Base-by-base conservation (phyloP, 352 stramenopile genomes). In the Globisporangium irregulare region DNA sequence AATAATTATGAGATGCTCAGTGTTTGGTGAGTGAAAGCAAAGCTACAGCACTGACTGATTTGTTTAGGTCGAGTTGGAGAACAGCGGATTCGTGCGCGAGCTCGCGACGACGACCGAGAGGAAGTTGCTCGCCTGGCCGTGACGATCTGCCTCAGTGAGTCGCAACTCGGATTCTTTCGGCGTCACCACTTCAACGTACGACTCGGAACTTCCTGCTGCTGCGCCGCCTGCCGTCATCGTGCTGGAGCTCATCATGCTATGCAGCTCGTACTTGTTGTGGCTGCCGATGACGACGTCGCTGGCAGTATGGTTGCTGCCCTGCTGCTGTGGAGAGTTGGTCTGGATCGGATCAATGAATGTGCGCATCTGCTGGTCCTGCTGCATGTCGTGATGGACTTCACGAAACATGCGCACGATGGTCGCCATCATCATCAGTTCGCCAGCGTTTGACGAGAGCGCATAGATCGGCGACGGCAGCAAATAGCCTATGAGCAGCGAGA, bases 331-430 rank as follows among this genome's bases (percentile, higher is more conserved):
- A 7, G 73, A 76, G 24, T 69, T 62, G 0, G 69, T 72, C 3
- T 69, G 58, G 20, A 82, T 78, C 3, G 82, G 82, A 55, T 91
- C 80, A 41, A 94, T 92, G 65, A 92, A 93, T 24, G 78, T 80
- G 27, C 73, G 78, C 73, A 95, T 89, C 64, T 93, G 79, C 64
- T 84, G 77, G 3, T 82, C 87, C 65, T 93, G 81, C 58, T 93
- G 84, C 71, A 93, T 89, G 67, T 95, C 87, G 59, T 93, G 79
- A 63, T 93, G 85, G 24, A 95, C 84, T 66, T 93, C 85, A 22
- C 84, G 84, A 74, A 95, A 93, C 87, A 93, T 95, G 29, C 87
- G 85, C 24, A 93, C 82, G 59, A 95, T 89, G 9, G 82, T 82
- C 8, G 82, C 81, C 69, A 95, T 82, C 85, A 95, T 95, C 46